These are phyloP conservation scores for Lasiodiplodia theobromae DNA, from an alignment of 2,329 filamentous ascomycete species.

Conservation along the genomic window DNA sequence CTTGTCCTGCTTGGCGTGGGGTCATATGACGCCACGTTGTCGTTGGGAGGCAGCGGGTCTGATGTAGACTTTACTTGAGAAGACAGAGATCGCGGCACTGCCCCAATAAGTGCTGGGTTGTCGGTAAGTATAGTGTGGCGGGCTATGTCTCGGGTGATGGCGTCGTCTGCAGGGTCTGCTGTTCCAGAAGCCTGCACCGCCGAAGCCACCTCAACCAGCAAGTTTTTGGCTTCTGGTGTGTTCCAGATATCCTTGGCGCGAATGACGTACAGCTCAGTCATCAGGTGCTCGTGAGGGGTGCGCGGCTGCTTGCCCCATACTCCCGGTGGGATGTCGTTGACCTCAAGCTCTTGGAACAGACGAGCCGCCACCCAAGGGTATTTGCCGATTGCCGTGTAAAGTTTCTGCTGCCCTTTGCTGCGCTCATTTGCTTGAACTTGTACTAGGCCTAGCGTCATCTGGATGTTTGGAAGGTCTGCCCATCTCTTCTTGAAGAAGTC, in stretches of 20 bases:
- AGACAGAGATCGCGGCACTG: slow-evolving; percentile 72
- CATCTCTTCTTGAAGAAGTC: slow-evolving; percentile 56
- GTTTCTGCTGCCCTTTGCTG: slow-evolving; percentile 68
- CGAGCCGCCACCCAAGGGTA: slow-evolving; percentile 86
- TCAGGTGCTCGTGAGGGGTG: slow-evolving; percentile 69
- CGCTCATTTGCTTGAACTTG: slow-evolving; percentile 73
- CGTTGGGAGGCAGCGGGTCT: slow-evolving; percentile 78
- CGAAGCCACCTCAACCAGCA: slow-evolving; percentile 75
- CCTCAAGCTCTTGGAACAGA: slow-evolving; percentile 79
- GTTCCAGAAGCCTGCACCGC: slow-evolving; percentile 54
- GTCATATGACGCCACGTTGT: slow-evolving; percentile 45
- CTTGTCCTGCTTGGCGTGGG: slow-evolving; percentile 3
- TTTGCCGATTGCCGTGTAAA: slow-evolving; percentile 72
- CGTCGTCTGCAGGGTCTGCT: slow-evolving; percentile 44
- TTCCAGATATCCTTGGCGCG: slow-evolving; percentile 87
- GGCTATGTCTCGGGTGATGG: slow-evolving; percentile 65
- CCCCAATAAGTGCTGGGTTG: slow-evolving; percentile 71
- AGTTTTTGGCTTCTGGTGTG: slow-evolving; percentile 70
- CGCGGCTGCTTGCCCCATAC: slow-evolving; percentile 82
- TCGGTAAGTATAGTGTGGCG: slow-evolving; percentile 82
- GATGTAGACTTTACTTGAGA: slow-evolving; percentile 66
- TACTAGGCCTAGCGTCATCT: slow-evolving; percentile 79
- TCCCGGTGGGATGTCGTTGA: slow-evolving; percentile 76
- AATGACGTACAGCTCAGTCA: slow-evolving; percentile 77
- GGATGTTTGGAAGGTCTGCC: slow-evolving; percentile 71